Percentiles rank a stretch among this genome's conserved stretches.
Evolutionary conservation across 768 basidiomycete genomes (phyloP).

Genomic region (Suillus subaureus): DNA sequence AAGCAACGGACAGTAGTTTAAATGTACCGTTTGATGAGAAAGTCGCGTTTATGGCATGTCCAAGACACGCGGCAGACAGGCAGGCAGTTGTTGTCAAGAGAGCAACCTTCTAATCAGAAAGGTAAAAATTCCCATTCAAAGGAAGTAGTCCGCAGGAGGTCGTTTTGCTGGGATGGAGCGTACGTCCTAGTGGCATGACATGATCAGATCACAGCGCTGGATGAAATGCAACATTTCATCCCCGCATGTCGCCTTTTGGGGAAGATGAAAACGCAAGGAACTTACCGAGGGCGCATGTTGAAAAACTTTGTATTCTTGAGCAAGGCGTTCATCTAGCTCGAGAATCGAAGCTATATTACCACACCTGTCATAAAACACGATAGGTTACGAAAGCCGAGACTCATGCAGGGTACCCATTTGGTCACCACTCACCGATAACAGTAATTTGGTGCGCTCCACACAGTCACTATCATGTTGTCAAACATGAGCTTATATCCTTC

Average conservation of each 20-base stretch:
- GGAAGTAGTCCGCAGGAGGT: constrained; percentile 86
- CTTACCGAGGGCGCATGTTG: constrained; percentile 83
- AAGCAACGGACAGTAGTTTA: constrained; percentile 4
- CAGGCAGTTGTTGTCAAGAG: constrained; percentile 6
- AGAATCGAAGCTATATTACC: constrained; percentile 96
- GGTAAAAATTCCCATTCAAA: constrained; percentile 40
- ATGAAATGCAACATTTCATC: constrained; percentile 9
- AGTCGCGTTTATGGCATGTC: constrained; percentile 23
- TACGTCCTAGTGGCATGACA: constrained; percentile 58
- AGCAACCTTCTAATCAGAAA: constrained; percentile 20
- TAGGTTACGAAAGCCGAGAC: constrained; percentile 17
- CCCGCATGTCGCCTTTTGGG: constrained; percentile 16
- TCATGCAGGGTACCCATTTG: constrained; percentile 15
- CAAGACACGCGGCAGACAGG: constrained; percentile 25
- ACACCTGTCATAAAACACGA: constrained; percentile 55
- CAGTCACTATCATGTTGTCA: constrained; percentile 91
- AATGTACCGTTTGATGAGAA: constrained; percentile 9
- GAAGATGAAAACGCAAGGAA: constrained; percentile 18
- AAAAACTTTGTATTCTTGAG: constrained; percentile 96
- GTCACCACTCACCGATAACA: constrained; percentile 79
- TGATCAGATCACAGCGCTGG: constrained; percentile 12
- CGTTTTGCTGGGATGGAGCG: constrained; percentile 81
- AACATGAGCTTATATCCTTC: constrained; percentile 99
- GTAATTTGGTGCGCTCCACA: constrained; percentile 98
- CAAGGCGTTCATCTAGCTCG: constrained; percentile 89